Evolutionary conservation across 495 filamentous ascomycete genomes (phyloP).

Genomic region (Aspergillus egyptiacus): DNA sequence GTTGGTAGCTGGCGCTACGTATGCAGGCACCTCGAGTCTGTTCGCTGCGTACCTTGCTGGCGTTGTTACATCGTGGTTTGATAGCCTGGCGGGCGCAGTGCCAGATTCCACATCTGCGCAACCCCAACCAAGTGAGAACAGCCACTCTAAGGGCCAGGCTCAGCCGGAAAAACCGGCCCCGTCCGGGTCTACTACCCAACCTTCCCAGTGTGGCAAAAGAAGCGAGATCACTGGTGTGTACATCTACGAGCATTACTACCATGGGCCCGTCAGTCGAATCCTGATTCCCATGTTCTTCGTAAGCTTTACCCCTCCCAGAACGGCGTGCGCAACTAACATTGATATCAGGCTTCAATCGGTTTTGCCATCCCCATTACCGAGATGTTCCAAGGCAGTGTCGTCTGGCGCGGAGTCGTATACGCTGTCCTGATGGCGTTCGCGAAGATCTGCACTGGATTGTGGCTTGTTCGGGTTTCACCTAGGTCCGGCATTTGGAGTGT

Average conservation of each 20-base stretch:
- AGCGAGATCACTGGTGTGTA: constrained; percentile 24
- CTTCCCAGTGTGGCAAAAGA: background rate
- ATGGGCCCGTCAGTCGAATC: constrained; percentile 43
- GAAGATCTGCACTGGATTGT: constrained; percentile 59
- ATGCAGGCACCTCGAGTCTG: constrained; percentile 61
- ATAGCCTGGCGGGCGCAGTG: constrained; percentile 13
- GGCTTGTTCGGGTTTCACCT: constrained; percentile 49
- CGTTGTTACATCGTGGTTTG: constrained; percentile 52
- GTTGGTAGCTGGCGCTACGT: constrained; percentile 51
- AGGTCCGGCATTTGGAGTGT: background rate
- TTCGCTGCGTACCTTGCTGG: constrained; percentile 69
- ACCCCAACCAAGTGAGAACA: too few relatives aligned
- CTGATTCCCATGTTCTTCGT: constrained; percentile 74
- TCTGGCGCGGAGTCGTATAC: constrained; percentile 73
- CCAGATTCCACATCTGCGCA: background rate
- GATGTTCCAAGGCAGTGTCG: constrained; percentile 56
- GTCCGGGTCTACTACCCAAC: background rate
- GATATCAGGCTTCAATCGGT: constrained; percentile 59
- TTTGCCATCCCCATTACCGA: constrained; percentile 70
- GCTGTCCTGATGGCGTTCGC: constrained; percentile 60
- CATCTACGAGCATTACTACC: constrained; percentile 55
- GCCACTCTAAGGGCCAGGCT: background rate
- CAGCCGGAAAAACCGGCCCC: background rate
- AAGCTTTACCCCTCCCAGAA: constrained; percentile 15
- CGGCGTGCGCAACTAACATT: background rate